Base-by-base conservation (phyloP, 1,284 basidiomycete species). In the Golubevia sp. region DNA sequence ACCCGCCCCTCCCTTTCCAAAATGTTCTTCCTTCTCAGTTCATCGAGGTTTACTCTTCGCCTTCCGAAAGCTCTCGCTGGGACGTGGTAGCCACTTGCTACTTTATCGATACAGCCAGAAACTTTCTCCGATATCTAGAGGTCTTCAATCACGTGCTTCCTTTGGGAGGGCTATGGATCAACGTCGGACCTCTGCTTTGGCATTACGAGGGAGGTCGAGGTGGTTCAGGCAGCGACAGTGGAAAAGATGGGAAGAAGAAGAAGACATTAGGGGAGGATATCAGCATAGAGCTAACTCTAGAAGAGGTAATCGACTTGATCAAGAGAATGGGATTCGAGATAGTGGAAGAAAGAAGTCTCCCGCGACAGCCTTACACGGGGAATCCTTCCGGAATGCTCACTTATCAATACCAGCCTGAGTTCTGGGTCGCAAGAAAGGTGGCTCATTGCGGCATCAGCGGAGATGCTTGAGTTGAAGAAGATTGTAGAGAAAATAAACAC, bases 41-140 rank as follows among this genome's bases (percentile, higher is more conserved):
- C 44, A 65, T 79, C 56, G 67, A 79, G 34, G 70, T 78, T n/a
- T 79, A 76, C 57, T 68, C 70, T 11, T 74, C 69, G 67, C 88
- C 89, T 13, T 78, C 84, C 6, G 91, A 94, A 59, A 84, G 87
- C 20, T 91, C 90, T 15, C 85, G 89, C 67, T 99, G 93, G 93
- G 89, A 95, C 72, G 92, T 91, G 0, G 88, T 99, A 11, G 85
- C 97, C 66, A 99, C 96, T 0, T 98, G 94, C 84, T 99, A 97
- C 87, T 99, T 99, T 86, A 91, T 99, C 69, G 96, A 99, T 79
- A 98, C 95, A 4, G 93, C 80, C 49, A 70, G 70, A 25, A 83
- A 83, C 44, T 57, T 79, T 7, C 50, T 81, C 27, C 68, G 71
- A 7, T 83, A 82, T 52, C 66, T 83, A 20, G 80, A 83, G 52